phyloP scores from a whole-genome alignment of 192 early-diverging fungal genomes.

The Coemansia sp. region DNA sequence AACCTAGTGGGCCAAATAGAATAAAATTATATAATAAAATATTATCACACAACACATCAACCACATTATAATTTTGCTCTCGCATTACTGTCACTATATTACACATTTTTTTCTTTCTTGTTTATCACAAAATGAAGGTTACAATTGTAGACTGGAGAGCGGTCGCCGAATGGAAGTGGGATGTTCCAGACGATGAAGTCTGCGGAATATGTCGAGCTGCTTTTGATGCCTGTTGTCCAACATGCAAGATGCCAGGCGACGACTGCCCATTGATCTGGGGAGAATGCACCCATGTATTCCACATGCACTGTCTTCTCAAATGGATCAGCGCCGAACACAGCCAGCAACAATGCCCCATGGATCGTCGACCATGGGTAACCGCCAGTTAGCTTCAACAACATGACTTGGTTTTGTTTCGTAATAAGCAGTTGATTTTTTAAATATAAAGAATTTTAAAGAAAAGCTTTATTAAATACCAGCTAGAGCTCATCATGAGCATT shows the following conservation, averaged over 20 bases:
- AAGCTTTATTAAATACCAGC: neutral
- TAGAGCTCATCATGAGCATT: neutral
- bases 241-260: slow-evolving; percentile 84
- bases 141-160: slow-evolving; percentile 64
- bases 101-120: neutral
- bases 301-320: slow-evolving; percentile 89
- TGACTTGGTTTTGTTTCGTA: neutral
- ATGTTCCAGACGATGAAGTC: slow-evolving; percentile 76
- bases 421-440: no score
- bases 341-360: slow-evolving; percentile 85
- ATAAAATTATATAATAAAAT: neutral
- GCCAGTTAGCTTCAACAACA: slow-evolving; percentile 22
- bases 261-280: slow-evolving; percentile 88
- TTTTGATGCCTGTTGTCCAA: slow-evolving; percentile 84
- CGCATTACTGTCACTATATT: neutral
- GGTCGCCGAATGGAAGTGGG: slow-evolving; percentile 89
- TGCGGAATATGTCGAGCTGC: slow-evolving; percentile 89
- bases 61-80: no score
- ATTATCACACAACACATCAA: no score
- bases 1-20: neutral
- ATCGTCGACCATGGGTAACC: slow-evolving; percentile 73
- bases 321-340: slow-evolving; percentile 73
- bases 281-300: slow-evolving; percentile 89
- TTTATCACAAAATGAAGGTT: slow-evolving; percentile 28
- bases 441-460: no score